Base-by-base conservation (phyloP, 106 monocot genomes). In the Gastrodia elata region DNA sequence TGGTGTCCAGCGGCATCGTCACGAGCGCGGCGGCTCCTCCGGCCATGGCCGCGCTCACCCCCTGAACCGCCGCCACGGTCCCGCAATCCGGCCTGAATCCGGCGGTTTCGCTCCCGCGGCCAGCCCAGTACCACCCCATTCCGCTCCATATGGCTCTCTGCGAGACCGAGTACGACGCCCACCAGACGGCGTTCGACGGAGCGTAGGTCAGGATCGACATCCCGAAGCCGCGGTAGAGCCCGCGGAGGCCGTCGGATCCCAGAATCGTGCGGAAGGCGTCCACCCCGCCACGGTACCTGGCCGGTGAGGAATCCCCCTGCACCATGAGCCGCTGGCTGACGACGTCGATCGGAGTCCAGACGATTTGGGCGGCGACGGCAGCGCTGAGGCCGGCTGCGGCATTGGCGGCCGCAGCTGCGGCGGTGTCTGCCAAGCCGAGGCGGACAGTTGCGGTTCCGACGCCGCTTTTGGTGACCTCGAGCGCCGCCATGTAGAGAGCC, bases 1-100 rank as follows among this genome's bases (percentile, higher is more conserved):
- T 81, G 6, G 91, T 91, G 73, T 91, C 88, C 67, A 91, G 32
- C 11, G 91, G 91, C 91, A 91, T 88, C 34, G 91, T 91, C 64
- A 83, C 75, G 64, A 91, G 39, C 9, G 83, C 83, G 9, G 91
- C 36, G 3, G 83, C 77, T 0, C 85, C 91, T 26, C 87, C 91
- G 2, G 87, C 83, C 77, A 88, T 69, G 0, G 87, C 83, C 18
- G 88, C 91, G 49, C 91, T 91, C 37, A 70, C 39, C 26, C 85
- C 87, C 79, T 91, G 91, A 20, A 91, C 91, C 18, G 64, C 76
- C 76, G 80, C 77, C 68, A 87, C 87, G 20, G 80, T 77, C 77
- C 75, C 78, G 40, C 71, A 70, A 20, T 71, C 80, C 26, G 91
- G 91, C 43, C 30, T 78, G 58, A 88, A 27, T 6, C 64, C 40